A percentile compares a stretch with the other conserved stretches of the same genome.
Evolutionary conservation across 2,329 filamentous ascomycete species (phyloP).

Genomic region (Metarhizium humberi): DNA sequence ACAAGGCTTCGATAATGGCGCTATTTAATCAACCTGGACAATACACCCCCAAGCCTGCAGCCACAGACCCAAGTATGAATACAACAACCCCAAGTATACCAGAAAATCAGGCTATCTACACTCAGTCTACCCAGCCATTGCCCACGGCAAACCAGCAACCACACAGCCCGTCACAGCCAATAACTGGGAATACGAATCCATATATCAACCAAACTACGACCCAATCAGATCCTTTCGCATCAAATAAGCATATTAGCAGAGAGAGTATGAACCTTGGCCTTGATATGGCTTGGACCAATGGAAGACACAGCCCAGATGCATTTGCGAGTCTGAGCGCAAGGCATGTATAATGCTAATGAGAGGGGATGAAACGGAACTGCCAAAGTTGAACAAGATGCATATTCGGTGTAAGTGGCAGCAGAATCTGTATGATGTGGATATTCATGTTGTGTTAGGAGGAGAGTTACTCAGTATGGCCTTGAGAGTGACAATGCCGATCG

Average conservation of each 20-base stretch:
- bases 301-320: slow-evolving; percentile 69
- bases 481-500: not conserved
- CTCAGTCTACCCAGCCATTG: slow-evolving; percentile 17
- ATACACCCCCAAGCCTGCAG: slow-evolving; percentile 29
- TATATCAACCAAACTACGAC: slow-evolving; percentile 33
- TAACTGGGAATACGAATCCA: slow-evolving; percentile 46
- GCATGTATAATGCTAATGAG: slow-evolving; percentile 29
- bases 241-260: slow-evolving; percentile 38
- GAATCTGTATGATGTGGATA: not conserved
- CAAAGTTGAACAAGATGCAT: not conserved
- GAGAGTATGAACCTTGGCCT: slow-evolving; percentile 62
- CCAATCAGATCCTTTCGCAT: slow-evolving; percentile 34
- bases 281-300: slow-evolving; percentile 57
- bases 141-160: slow-evolving; percentile 15
- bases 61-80: slow-evolving; percentile 20
- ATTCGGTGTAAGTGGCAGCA: not conserved
- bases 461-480: not conserved
- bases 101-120: slow-evolving; percentile 17
- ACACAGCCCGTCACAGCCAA: slow-evolving; percentile 22
- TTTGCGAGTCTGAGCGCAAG: slow-evolving; percentile 66
- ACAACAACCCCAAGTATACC: slow-evolving; percentile 18
- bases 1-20: slow-evolving; percentile 68
- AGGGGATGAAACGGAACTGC: not conserved
- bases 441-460: not conserved
- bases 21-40: slow-evolving; percentile 57